Evolutionary conservation across 768 basidiomycete species (phyloP), one percentile per base, ranked within the genome.

Genomic region (Lepiota brunneoincarnata): DNA sequence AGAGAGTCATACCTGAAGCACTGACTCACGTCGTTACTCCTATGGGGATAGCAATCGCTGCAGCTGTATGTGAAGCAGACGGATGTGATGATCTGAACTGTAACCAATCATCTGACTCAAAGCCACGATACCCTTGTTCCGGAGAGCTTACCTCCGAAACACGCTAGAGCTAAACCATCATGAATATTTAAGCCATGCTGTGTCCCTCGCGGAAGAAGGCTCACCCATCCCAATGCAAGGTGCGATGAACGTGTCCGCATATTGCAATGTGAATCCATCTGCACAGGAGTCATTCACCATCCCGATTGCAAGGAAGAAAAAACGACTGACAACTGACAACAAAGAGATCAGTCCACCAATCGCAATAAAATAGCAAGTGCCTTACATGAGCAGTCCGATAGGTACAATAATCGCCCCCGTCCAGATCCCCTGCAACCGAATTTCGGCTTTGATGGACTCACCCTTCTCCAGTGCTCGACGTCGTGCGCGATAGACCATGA

Each of bases 21-120:
- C 49, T 69, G 71, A 54, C 70, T 71, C 26, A 70, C 67, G 38
- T 72, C 72, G 49, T 68, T 68, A 52, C 70, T 72, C 35, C 66
- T 58, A 2, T 63, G 61, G 9, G 67, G 63, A 55, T 71, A 71
- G 54, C 72, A 73, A 56, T 72, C 72, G 48, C 71, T 67, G 51
- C 70, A 72, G 52, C 70, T 71, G 45, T 73, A 72, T 2, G 72
- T 72, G 56, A 70, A 72, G 43, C 68, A 69, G 2, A 72, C 68
- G 0, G 71, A 71, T 4, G 63, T 63, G 24, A 70, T 55, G 24
- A 72, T 71, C 58, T 72, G 70, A 6, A 68, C 71, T 71, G 40
- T 14, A n/a, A 21, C n/a, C 17, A 21, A 38, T n/a, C 36, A 15
- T 20, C 11, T 15, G 40, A 12, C n/a, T 28, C 11, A 43, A 39